A percentile compares a stretch with the other conserved stretches of the same genome.
phyloP scores from a whole-genome alignment of 164 flowering plant genomes.

The Magnolia kwangsiensis region DNA sequence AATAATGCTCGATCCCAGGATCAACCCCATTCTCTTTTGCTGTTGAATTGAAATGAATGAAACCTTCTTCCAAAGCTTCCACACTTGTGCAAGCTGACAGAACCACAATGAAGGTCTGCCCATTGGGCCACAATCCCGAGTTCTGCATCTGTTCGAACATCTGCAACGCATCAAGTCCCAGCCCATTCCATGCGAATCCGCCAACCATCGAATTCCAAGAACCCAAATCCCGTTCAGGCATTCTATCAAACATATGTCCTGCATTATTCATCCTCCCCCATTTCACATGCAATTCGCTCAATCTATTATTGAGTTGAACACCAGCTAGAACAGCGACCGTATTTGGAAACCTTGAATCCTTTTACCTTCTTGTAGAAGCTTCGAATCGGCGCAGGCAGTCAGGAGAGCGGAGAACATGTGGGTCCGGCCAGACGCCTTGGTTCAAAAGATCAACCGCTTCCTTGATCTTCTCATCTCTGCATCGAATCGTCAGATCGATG shows the following conservation, averaged over 20 bases:
- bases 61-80: slow-evolving; percentile 69
- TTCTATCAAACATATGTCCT: slow-evolving; percentile 62
- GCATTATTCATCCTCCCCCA: slow-evolving; percentile 73
- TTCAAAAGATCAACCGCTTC: slow-evolving; percentile 60
- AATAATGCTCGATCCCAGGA: slow-evolving; percentile 52
- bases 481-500: slow-evolving; percentile 37
- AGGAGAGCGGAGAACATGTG: slow-evolving; percentile 43
- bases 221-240: slow-evolving; percentile 54
- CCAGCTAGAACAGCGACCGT: slow-evolving; percentile 54
- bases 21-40: slow-evolving; percentile 41
- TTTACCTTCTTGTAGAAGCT: slow-evolving; percentile 52
- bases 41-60: slow-evolving; percentile 66
- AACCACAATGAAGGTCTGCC: slow-evolving; percentile 52
- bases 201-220: slow-evolving; percentile 72
- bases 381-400: slow-evolving; percentile 37
- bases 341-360: slow-evolving; percentile 60
- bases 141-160: slow-evolving; percentile 66
- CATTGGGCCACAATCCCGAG: slow-evolving; percentile 43
- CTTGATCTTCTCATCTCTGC: slow-evolving; percentile 56
- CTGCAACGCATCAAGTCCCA: slow-evolving; percentile 73
- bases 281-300: slow-evolving; percentile 55
- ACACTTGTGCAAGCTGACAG: slow-evolving; percentile 62
- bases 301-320: slow-evolving; percentile 39
- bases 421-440: slow-evolving; percentile 52
- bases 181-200: slow-evolving; percentile 52